Evolutionary conservation across 2,329 filamentous ascomycete species (phyloP).

Genomic region (Alternaria arborescens): DNA sequence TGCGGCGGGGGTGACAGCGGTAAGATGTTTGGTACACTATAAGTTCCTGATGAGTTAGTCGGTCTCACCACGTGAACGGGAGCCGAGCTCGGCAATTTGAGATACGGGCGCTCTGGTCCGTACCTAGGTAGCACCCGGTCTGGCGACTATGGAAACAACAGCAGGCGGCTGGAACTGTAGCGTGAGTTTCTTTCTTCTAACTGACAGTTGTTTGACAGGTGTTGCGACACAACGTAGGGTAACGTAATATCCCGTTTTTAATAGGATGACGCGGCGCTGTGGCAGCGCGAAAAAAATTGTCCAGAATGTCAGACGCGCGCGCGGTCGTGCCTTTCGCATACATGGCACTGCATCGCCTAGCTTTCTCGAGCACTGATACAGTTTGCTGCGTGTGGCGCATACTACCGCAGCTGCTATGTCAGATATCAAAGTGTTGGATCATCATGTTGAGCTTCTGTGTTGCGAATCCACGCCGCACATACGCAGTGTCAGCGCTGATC

Average conservation of each 20-base stretch:
- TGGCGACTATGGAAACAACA: background rate
- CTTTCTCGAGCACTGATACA: background rate
- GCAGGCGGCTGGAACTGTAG: background rate
- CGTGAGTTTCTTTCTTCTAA: background rate
- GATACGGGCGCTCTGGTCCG: background rate
- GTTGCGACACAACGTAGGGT: background rate
- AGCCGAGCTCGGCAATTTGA: background rate
- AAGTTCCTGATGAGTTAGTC: background rate
- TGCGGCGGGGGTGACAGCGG: background rate
- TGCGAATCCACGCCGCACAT: background rate
- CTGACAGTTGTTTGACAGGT: background rate
- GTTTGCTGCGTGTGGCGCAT: background rate
- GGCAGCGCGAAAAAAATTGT: background rate
- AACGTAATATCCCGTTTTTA: background rate
- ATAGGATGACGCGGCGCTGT: background rate
- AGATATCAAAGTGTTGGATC: background rate
- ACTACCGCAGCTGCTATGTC: background rate
- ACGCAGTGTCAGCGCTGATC: conserved; percentile 1
- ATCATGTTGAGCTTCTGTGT: background rate
- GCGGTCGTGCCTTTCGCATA: background rate
- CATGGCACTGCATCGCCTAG: background rate
- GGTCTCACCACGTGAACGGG: background rate
- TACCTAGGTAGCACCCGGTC: background rate
- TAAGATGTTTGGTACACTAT: background rate
- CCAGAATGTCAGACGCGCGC: background rate